phyloP scores from a whole-genome alignment of 108 stramenopile species.

The Parmales sp. region DNA sequence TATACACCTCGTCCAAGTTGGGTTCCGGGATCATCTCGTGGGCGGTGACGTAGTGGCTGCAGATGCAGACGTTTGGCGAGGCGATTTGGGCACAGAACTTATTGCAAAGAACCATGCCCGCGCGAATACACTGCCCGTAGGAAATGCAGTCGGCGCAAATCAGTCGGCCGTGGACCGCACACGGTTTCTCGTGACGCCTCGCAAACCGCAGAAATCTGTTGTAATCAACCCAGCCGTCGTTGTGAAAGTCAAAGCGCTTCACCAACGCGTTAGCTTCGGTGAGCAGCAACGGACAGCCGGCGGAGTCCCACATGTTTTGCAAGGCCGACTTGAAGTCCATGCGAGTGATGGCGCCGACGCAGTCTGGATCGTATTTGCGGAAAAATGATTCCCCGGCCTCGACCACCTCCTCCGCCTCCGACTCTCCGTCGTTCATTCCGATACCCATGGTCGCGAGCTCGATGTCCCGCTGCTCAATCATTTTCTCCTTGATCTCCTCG shows the following conservation, averaged over 20 bases:
- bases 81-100: background rate
- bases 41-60: background rate
- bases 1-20: slow-evolving; percentile 7
- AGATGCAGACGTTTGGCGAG: slow-evolving; percentile 2
- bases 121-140: background rate
- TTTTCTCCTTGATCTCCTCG: background rate
- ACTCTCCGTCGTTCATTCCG: background rate
- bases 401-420: background rate
- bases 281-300: slow-evolving; percentile 1
- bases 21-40: slow-evolving; percentile 12
- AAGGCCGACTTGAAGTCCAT: background rate
- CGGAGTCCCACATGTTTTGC: slow-evolving; percentile 4
- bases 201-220: slow-evolving; percentile 11
- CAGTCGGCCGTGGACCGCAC: slow-evolving; percentile 2
- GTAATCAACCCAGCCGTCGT: slow-evolving; percentile 10
- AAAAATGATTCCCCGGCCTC: background rate
- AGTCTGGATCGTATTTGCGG: slow-evolving; percentile 8
- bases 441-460: background rate
- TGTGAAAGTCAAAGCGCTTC: slow-evolving; percentile 12
- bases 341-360: background rate
- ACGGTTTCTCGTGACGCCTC: background rate
- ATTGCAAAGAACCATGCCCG: background rate
- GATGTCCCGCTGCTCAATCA: background rate
- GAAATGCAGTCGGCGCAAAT: slow-evolving; percentile 10
- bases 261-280: background rate